These are phyloP conservation scores for Protomyces lactucae-debilis DNA, from an alignment of 1,139 yeast genomes.

Conservation along the genomic window DNA sequence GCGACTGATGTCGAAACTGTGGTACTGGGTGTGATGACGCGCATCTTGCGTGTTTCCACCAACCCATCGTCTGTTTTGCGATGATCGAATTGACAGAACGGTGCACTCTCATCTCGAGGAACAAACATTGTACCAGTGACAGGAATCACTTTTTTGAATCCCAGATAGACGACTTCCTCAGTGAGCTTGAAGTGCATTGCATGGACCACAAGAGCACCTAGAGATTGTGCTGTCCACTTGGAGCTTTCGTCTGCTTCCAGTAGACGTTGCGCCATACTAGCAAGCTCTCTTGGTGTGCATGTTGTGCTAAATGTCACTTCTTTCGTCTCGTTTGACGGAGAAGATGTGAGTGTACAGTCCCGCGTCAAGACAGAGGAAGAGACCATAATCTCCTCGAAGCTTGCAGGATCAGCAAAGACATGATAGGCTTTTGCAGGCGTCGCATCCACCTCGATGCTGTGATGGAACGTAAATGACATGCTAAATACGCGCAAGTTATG, in stretches of 20 bases:
- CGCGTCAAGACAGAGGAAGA: neutral
- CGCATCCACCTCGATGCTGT: neutral
- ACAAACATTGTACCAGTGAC: neutral
- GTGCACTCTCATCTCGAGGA: neutral
- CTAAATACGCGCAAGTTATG: neutral
- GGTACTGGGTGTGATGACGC: neutral
- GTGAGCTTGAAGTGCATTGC: slow-evolving; percentile 2
- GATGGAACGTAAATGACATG: neutral
- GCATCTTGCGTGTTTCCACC: slow-evolving; percentile 15
- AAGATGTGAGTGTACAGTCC: neutral
- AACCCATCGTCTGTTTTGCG: slow-evolving; percentile 18
- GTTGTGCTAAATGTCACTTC: neutral
- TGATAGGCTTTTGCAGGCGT: neutral
- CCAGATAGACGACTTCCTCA: slow-evolving; percentile 15
- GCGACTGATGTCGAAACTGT: neutral
- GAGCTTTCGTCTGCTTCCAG: neutral
- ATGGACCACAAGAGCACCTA: neutral
- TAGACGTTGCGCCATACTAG: neutral
- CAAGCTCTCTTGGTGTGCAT: neutral
- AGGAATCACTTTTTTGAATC: slow-evolving; percentile 4
- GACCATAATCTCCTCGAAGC: neutral
- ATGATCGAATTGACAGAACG: slow-evolving; percentile 2
- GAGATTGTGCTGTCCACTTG: neutral
- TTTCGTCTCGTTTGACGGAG: neutral
- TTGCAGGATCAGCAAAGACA: neutral